phyloP scores from a whole-genome alignment of 176 grass and related monocot species.

The Cymbopogon citratus region DNA sequence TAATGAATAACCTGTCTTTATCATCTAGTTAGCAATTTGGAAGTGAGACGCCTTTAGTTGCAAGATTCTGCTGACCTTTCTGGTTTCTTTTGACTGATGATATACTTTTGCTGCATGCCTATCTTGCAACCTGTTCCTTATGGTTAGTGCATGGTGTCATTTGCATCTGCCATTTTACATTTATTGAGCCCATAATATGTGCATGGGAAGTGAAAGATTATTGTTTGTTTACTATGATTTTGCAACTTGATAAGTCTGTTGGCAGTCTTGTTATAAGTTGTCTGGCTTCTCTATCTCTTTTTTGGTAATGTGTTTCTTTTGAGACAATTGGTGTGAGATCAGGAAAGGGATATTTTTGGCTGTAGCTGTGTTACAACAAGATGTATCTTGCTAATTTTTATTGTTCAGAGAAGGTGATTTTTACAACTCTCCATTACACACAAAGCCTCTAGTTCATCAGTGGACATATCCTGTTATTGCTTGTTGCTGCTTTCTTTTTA shows the following conservation, averaged over 20 bases:
- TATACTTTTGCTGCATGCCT: not conserved
- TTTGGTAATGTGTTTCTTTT: not conserved
- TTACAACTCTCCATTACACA: not conserved
- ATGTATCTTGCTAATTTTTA: not conserved
- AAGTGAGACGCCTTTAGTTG: not conserved
- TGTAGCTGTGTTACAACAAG: slow-evolving; percentile 2
- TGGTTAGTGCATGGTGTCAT: not conserved
- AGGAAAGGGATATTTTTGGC: not conserved
- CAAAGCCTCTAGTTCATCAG: not conserved
- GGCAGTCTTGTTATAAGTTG: not conserved
- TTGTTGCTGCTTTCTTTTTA: not conserved
- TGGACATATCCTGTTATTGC: not conserved
- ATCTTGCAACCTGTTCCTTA: not conserved
- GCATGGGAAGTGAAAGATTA: not conserved
- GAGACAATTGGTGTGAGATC: not conserved
- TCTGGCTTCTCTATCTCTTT: not conserved
- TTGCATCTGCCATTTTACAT: not conserved
- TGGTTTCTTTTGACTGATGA: slow-evolving; percentile 13
- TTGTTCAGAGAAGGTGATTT: not conserved
- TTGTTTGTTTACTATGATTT: not conserved
- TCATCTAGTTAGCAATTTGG: slow-evolving; percentile 2
- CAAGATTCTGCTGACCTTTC: slow-evolving; percentile 5
- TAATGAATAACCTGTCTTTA: not conserved
- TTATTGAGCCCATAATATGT: not conserved
- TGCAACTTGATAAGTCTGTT: not conserved